Base-by-base conservation (phyloP, 148 eudicot genomes). In the Rhododendron simsii region DNA sequence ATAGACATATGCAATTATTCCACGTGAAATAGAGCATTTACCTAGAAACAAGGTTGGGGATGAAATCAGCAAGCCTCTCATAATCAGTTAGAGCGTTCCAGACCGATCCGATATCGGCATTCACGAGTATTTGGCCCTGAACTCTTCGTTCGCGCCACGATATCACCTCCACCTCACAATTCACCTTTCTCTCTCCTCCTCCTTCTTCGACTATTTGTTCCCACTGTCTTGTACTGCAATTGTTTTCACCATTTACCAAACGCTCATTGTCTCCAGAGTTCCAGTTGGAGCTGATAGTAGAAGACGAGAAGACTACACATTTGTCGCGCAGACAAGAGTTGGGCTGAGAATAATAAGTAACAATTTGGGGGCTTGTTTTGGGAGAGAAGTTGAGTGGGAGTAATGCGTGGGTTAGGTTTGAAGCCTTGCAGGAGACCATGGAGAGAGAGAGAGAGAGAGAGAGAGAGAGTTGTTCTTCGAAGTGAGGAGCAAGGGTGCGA, bases 61-160 rank as follows among this genome's bases (percentile, higher is more conserved):
- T 89, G 85, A 95, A 97, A 91, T 97, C 96, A 85, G 99, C 98
- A 44, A 97, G 98, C 88, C 95, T 91, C 87, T 97, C 98, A 69
- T 97, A 97, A 88, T 97, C 99, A 71, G 99, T 97, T 14, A 97
- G 94, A 85, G 98, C 94, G 90, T 89, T 87, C 98, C 99, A 97
- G 63, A 95, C 95, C 4, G 95, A 94, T 6, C 92, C 91, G 44
- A 95, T 90, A 88, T 94, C 95, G 7, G 99, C 90, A 91, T 93
- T 90, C 10, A 97, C 98, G 11, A 53, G 35, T 33, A 94, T 89
- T 78, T 97, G 94, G 4, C 92, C 96, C 82, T 90, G 93, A 71
- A 97, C 89, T 78, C 95, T 82, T 0, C 99, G 93, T 69, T 97
- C 99, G 79, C 99, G 78, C 99, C 99, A 97, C 8, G 99, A 97